Percentiles rank a stretch among this genome's conserved stretches.
Conservation (phyloP, 192 early-diverging fungal genomes). For the Mortierella alpina region DNA sequence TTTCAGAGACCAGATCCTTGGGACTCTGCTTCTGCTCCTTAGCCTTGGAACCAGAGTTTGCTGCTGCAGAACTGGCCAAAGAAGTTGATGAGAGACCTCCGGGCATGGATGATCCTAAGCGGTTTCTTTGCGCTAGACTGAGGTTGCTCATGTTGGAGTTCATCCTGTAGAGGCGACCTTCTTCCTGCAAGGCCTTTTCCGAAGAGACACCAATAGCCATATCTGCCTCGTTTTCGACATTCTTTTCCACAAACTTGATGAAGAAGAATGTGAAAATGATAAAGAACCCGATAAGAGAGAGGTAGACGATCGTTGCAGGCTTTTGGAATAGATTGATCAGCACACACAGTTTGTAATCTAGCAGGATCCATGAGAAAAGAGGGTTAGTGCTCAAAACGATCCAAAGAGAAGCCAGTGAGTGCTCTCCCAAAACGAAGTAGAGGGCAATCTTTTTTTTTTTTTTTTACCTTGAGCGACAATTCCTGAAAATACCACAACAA, state of each 20-base stretch:
- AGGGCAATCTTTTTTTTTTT: not conserved
- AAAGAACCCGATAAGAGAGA: conserved; percentile 66
- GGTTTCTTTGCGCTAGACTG: conserved; percentile 19
- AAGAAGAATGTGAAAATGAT: conserved; percentile 69
- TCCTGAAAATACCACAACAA: conserved; percentile 78
- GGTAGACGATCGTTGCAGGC: conserved; percentile 71
- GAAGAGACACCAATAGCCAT: conserved; percentile 36
- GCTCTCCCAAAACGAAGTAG: not conserved
- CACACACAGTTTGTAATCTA: conserved; percentile 79
- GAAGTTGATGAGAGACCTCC: not conserved
- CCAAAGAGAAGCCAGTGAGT: not conserved
- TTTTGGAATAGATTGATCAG: conserved; percentile 75
- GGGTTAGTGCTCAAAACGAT: not conserved
- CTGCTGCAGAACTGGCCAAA: not conserved
- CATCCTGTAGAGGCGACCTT: conserved; percentile 40
- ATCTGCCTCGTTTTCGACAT: conserved; percentile 47
- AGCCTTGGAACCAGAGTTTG: not conserved
- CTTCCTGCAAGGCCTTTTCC: conserved; percentile 18
- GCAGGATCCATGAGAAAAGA: not conserved
- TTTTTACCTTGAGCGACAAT: conserved; percentile 57
- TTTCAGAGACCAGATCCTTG: conserved; percentile 3
- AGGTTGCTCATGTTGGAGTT: conserved; percentile 41
- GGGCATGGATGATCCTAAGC: not conserved
- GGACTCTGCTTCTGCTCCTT: not conserved
- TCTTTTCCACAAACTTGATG: conserved; percentile 67